Evolutionary conservation across 768 basidiomycete species (phyloP).

Genomic region (Kondoa subrosea): DNA sequence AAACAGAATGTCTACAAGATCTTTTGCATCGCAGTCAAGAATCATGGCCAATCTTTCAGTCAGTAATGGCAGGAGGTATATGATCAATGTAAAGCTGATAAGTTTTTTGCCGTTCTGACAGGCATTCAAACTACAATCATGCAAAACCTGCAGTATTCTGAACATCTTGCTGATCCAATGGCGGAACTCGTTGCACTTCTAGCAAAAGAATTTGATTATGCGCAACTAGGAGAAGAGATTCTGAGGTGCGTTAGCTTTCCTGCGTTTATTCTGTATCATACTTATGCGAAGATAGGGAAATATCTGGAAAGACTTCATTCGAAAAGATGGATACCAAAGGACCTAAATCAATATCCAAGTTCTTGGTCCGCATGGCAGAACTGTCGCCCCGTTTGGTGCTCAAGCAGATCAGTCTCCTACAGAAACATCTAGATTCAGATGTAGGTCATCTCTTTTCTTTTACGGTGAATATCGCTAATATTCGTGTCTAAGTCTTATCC

Average conservation of each 20-base stretch:
- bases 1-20: constrained; percentile 65
- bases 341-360: constrained; percentile 65
- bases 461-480: background rate
- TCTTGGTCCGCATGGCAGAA: constrained; percentile 66
- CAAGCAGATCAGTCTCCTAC: constrained; percentile 73
- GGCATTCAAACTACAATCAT: constrained; percentile 71
- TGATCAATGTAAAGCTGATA: too few species aligned
- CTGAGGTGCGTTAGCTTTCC: constrained; percentile 37
- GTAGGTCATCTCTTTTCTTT: constrained; percentile 33
- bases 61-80: too few species aligned
- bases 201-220: constrained; percentile 68
- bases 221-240: constrained; percentile 78
- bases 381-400: constrained; percentile 59
- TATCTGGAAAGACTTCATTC: constrained; percentile 57
- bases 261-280: background rate
- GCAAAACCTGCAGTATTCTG: constrained; percentile 79
- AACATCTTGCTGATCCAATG: constrained; percentile 85
- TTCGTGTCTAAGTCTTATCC: constrained; percentile 56
- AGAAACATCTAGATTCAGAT: constrained; percentile 79
- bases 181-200: constrained; percentile 71
- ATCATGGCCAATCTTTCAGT: constrained; percentile 52
- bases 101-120: background rate
- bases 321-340: constrained; percentile 67
- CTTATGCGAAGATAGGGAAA: constrained; percentile 42
- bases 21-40: constrained; percentile 78